phyloP scores from a whole-genome alignment of 345 rosid species.

The Physaria fendleri region DNA sequence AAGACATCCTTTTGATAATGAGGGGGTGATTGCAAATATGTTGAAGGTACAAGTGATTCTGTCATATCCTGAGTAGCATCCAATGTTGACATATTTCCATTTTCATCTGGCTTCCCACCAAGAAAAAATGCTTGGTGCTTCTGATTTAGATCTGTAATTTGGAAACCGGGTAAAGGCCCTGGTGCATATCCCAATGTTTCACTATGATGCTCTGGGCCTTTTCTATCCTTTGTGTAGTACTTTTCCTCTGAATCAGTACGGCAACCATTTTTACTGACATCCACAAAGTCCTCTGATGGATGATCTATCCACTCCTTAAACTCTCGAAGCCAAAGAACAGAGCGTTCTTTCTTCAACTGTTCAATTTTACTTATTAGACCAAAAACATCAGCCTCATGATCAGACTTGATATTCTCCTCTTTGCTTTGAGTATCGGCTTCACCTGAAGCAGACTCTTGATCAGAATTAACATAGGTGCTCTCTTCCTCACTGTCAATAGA shows the following conservation, averaged over 20 bases:
- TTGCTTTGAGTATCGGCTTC: conserved; percentile 64
- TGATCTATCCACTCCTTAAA: conserved; percentile 94
- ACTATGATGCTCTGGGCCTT: conserved; percentile 38
- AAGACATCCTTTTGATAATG: conserved; percentile 79
- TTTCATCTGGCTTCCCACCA: conserved; percentile 39
- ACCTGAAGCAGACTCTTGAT: conserved; percentile 60
- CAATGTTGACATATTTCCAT: conserved; percentile 35
- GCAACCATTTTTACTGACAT: conserved; percentile 27
- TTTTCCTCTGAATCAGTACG: conserved; percentile 33
- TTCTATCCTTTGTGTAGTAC: conserved; percentile 30
- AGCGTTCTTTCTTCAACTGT: conserved; percentile 84
- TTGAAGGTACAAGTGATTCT: conserved; percentile 43
- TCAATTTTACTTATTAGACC: conserved; percentile 85
- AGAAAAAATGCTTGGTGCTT: conserved; percentile 34
- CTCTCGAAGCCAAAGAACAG: conserved; percentile 85
- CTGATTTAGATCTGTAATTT: conserved; percentile 39
- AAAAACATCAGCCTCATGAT: conserved; percentile 77
- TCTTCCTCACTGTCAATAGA: conserved; percentile 75
- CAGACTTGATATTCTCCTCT: conserved; percentile 58
- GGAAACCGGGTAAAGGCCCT: conserved; percentile 46
- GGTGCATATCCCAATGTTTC: conserved; percentile 44
- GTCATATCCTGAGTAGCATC: conserved; percentile 38
- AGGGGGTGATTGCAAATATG: no score
- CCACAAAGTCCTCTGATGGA: conserved; percentile 40
- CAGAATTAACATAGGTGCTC: conserved; percentile 58